Base-by-base conservation (phyloP, 306 rosid species). In the Prunus persica region DNA sequence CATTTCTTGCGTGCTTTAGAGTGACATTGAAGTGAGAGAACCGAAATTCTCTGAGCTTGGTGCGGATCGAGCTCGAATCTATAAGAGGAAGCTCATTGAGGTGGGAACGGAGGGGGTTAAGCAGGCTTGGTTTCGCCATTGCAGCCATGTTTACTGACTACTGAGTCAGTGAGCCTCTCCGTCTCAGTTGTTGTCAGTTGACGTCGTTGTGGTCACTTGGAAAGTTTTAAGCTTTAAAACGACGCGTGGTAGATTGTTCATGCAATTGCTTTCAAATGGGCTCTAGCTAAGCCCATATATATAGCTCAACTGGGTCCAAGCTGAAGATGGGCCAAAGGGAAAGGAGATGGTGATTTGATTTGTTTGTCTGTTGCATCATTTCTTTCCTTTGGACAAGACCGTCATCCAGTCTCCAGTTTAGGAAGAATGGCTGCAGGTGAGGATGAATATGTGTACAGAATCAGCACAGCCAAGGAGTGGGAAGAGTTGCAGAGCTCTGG, bases 381-480 rank as follows among this genome's bases (percentile, higher is more conserved):
- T 38, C 43, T 38, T 38, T 38, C 2, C 43, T 8, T 38, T 38
- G 43, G 43, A 38, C 10, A 6, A 38, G 43, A 38, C 43, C 43
- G 43, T 38, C 51, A 22, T 58, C 2, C 43, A 15, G 19, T 62
- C 47, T 64, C 46, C 22, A 61, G 13, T 22, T 71, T 41, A 74
- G 46, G 5, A 81, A 47, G 15, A 80, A 88, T 78, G 90, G 81
- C 74, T 43, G 85, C 38, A 30, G 16, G 54, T 30, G 69, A 34
- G 11, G 79, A 38, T 51, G 89, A 85, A 41, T 93, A 84, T 34
- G 97, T 93, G 38, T 93, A 93, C 79, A 87, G 96, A 74, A 91
- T 88, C 65, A 88, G 94, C 56, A 76, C 70, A 0, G 84, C 82
- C 11, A 57, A 74, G 65, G 98, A 93, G 84, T 90, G 97, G 98